These are phyloP conservation scores for Ogataea kodamae DNA, from an alignment of 805 yeast species.

Conservation along the genomic window DNA sequence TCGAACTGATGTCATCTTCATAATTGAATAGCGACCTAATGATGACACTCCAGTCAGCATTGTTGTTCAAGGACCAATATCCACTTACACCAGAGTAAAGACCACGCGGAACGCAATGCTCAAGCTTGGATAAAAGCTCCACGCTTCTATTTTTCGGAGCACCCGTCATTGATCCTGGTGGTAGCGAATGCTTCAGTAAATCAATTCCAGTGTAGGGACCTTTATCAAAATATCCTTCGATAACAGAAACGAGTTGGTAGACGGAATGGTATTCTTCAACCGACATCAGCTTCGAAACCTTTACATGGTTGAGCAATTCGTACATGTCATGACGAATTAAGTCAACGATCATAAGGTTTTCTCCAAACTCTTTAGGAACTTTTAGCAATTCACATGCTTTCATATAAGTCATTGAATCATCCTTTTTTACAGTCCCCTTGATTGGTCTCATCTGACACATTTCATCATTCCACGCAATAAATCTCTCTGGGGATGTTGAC, in stretches of 20 bases:
- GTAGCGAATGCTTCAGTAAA: slow-evolving; percentile 70
- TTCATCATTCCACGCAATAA: slow-evolving; percentile 67
- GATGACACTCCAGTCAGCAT: slow-evolving; percentile 94
- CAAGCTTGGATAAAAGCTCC: slow-evolving; percentile 66
- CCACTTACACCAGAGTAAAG: slow-evolving; percentile 94
- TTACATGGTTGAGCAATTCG: slow-evolving; percentile 59
- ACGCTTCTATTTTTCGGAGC: slow-evolving; percentile 96
- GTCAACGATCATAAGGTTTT: slow-evolving; percentile 95
- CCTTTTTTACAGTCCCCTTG: slow-evolving; percentile 87
- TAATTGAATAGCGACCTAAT: slow-evolving; percentile 80
- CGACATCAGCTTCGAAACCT: slow-evolving; percentile 75
- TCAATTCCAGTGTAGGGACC: slow-evolving; percentile 65
- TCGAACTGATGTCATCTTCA: slow-evolving; percentile 38
- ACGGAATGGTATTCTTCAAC: slow-evolving; percentile 93
- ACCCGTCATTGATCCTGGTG: slow-evolving; percentile 99
- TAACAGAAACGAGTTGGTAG: slow-evolving; percentile 87
- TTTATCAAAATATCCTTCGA: slow-evolving; percentile 54
- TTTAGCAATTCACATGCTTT: slow-evolving; percentile 63
- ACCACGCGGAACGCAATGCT: slow-evolving; percentile 62
- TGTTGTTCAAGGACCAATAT: slow-evolving; percentile 84
- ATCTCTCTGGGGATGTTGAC: slow-evolving; percentile 94
- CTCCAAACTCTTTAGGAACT: slow-evolving; percentile 92
- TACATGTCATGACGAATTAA: slow-evolving; percentile 87
- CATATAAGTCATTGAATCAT: slow-evolving; percentile 47
- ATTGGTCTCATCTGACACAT: slow-evolving; percentile 86